phyloP scores from a whole-genome alignment of 2,329 filamentous ascomycete genomes.

The Fusarium sp. region DNA sequence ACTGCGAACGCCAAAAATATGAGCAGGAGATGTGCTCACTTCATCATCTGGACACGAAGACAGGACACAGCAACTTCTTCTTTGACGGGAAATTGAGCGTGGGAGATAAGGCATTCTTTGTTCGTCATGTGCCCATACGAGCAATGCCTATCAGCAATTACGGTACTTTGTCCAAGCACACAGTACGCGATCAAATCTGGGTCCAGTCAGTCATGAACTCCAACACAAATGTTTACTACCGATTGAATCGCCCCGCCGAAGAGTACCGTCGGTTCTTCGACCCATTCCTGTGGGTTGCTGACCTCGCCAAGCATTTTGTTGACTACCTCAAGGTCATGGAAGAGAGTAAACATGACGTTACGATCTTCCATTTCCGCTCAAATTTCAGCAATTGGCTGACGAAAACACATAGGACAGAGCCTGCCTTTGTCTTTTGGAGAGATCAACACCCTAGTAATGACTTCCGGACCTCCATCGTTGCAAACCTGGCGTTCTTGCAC shows the following conservation, averaged over 20 bases:
- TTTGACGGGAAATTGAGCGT: conserved; percentile 71
- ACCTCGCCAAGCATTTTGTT: conserved; percentile 77
- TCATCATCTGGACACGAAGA: conserved; percentile 60
- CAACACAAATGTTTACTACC: conserved; percentile 69
- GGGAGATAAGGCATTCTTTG: conserved; percentile 58
- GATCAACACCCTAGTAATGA: conserved; percentile 61
- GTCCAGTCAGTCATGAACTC: conserved; percentile 66
- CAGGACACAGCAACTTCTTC: conserved; percentile 55
- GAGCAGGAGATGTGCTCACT: conserved; percentile 66
- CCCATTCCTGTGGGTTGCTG: conserved; percentile 77
- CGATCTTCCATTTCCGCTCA: conserved; percentile 66
- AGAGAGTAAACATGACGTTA: conserved; percentile 52
- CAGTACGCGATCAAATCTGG: conserved; percentile 69
- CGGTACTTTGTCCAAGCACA: conserved; percentile 57
- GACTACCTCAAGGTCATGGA: conserved; percentile 67
- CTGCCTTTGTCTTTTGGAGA: conserved; percentile 67
- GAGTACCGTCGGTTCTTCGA: conserved; percentile 73
- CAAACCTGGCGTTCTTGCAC: conserved; percentile 71
- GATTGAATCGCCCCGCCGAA: conserved; percentile 63
- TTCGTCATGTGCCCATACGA: conserved; percentile 67
- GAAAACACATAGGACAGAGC: conserved; percentile 55
- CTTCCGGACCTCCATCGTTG: conserved; percentile 70
- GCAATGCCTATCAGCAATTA: conserved; percentile 76
- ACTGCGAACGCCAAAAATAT: conserved; percentile 55
- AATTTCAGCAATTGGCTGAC: conserved; percentile 70